Evolutionary conservation across 495 filamentous ascomycete species (phyloP).

Genomic region (Penicillium bialowiezense): DNA sequence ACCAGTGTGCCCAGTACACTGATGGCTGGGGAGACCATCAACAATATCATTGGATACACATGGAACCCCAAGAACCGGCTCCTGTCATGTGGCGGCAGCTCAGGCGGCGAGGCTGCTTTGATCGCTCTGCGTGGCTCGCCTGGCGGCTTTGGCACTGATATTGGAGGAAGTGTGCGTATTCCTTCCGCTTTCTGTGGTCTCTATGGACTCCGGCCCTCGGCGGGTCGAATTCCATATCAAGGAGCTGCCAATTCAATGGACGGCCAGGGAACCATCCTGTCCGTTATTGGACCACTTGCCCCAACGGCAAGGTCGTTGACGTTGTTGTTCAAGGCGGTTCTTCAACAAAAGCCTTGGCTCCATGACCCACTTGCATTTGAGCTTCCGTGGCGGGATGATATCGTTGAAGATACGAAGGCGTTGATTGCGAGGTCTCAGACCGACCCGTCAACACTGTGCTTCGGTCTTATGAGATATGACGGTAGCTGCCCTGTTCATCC

Average conservation of each 20-base stretch:
- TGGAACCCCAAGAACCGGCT: constrained; percentile 49
- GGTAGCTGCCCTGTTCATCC: constrained; percentile 48
- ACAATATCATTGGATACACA: constrained; percentile 53
- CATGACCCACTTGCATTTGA: constrained; percentile 60
- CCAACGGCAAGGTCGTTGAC: constrained; percentile 47
- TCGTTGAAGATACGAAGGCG: constrained; percentile 44
- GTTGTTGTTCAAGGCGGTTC: constrained; percentile 52
- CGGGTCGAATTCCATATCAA: constrained; percentile 44
- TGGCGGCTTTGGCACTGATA: constrained; percentile 64
- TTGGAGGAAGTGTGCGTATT: constrained; percentile 68
- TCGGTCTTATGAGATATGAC: constrained; percentile 53
- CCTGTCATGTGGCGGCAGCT: constrained; percentile 52
- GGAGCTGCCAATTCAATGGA: constrained; percentile 51
- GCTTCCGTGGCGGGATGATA: constrained; percentile 59
- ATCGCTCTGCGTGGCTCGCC: constrained; percentile 54
- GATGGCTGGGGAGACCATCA: constrained; percentile 60
- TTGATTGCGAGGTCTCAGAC: constrained; percentile 31
- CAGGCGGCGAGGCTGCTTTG: constrained; percentile 63
- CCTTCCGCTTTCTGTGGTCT: constrained; percentile 63
- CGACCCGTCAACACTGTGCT: constrained; percentile 39
- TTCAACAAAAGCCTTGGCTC: constrained; percentile 59
- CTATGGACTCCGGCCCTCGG: constrained; percentile 53
- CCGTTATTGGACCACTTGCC: constrained; percentile 57
- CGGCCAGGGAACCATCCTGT: constrained; percentile 56
- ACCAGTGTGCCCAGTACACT: constrained; percentile 60